These are phyloP conservation scores for Withania somnifera DNA, from an alignment of 305 asterid genomes.

Conservation along the genomic window DNA sequence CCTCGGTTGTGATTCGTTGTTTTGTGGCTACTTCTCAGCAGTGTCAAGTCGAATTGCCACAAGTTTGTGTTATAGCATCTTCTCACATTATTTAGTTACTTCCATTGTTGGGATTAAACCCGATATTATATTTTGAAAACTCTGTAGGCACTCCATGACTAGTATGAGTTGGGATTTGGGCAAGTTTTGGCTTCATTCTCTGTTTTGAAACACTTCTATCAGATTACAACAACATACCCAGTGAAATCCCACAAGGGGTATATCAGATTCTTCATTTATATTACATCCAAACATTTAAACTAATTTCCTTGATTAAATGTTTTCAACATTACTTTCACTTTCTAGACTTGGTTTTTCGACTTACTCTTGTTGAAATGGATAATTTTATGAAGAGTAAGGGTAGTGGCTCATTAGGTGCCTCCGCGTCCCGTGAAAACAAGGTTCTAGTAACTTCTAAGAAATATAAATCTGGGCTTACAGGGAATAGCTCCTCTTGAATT, in stretches of 20 bases:
- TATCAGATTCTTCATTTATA: neutral
- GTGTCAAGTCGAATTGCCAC: neutral
- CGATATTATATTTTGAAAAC: neutral
- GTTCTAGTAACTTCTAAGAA: neutral
- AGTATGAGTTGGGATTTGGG: neutral
- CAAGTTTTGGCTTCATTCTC: neutral
- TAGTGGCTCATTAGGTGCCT: neutral
- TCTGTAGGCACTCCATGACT: neutral
- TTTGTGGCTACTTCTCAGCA: neutral
- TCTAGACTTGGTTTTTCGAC: neutral
- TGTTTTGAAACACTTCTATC: neutral
- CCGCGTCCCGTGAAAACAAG: neutral
- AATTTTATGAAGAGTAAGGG: neutral
- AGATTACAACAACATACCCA: no score
- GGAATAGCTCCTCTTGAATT: conserved; percentile 28
- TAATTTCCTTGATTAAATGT: neutral
- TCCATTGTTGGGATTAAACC: neutral
- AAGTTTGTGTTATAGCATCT: neutral
- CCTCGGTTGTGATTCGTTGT: neutral
- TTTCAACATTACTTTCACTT: neutral
- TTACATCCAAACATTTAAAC: neutral
- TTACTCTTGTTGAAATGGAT: neutral
- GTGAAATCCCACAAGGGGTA: no score
- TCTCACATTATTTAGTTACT: neutral
- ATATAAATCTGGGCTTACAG: conserved; percentile 24